Evolutionary conservation across 2,329 filamentous ascomycete species (phyloP).

Genomic region (Ophiognomonia clavigignenti-juglandacearum): DNA sequence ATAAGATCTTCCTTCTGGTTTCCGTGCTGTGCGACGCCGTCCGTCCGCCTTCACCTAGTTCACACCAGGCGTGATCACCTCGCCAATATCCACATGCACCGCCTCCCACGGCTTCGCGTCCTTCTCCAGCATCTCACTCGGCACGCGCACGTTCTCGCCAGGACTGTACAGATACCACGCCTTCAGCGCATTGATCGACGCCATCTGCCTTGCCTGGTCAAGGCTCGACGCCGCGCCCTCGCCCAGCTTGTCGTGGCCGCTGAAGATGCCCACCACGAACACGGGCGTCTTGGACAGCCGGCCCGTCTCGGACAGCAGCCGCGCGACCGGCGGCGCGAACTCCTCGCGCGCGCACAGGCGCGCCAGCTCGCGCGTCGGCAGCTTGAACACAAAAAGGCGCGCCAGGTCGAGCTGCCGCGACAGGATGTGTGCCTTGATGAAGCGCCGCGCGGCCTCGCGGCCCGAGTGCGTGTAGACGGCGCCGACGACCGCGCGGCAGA

Average conservation of each 20-base stretch:
- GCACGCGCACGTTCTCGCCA: constrained; percentile 55
- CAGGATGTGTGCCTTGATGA: constrained; percentile 80
- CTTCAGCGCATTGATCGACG: constrained; percentile 81
- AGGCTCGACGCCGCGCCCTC: constrained; percentile 81
- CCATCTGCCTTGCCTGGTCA: constrained; percentile 70
- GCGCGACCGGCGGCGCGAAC: constrained; percentile 81
- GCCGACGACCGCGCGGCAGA: constrained; percentile 79
- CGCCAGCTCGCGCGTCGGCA: constrained; percentile 78
- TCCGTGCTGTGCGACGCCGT: neutral
- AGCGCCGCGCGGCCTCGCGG: constrained; percentile 69
- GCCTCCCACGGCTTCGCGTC: constrained; percentile 61
- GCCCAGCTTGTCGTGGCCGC: constrained; percentile 83
- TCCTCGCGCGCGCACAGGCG: constrained; percentile 82
- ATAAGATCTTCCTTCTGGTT: too few relatives aligned
- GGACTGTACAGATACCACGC: constrained; percentile 96
- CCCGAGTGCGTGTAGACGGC: constrained; percentile 83
- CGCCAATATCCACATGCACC: constrained; percentile 64
- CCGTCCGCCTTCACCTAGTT: neutral
- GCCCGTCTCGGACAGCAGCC: constrained; percentile 87
- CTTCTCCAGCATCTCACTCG: constrained; percentile 63
- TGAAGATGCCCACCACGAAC: constrained; percentile 91
- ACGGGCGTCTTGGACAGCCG: constrained; percentile 80
- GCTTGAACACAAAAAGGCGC: constrained; percentile 75
- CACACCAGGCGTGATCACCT: constrained; percentile 49
- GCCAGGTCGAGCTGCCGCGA: constrained; percentile 72